These are phyloP conservation scores for Penicillium odoratum DNA, from an alignment of 495 filamentous ascomycete species.

Conservation along the genomic window DNA sequence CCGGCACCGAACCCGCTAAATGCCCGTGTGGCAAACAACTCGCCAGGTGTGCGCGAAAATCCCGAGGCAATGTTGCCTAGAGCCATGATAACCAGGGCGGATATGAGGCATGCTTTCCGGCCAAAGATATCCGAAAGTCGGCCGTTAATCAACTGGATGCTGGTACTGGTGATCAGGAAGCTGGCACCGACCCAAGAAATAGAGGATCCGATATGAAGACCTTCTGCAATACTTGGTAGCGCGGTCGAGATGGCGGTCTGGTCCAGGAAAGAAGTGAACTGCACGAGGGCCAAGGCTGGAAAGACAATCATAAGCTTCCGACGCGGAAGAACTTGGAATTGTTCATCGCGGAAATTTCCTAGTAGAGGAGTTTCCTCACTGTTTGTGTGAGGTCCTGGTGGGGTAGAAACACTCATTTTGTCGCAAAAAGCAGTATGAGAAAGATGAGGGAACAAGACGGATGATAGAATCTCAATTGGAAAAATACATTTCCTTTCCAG, in stretches of 20 bases:
- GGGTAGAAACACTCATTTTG: too few relatives aligned
- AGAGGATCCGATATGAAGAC: slow-evolving; percentile 23
- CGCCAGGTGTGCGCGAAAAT: slow-evolving; percentile 18
- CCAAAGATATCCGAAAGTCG: slow-evolving; percentile 40
- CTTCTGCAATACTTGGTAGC: slow-evolving; percentile 33
- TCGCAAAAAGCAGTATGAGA: too few relatives aligned
- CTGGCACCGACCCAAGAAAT: slow-evolving; percentile 35
- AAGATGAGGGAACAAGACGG: too few relatives aligned
- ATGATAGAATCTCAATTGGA: too few relatives aligned
- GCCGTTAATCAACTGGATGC: slow-evolving; percentile 35
- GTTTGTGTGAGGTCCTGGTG: too few relatives aligned
- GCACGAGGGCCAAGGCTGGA: neutral
- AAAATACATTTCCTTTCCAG: too few relatives aligned
- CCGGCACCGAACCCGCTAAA: slow-evolving; percentile 23
- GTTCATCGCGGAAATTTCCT: neutral
- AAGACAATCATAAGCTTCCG: neutral
- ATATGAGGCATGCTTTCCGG: slow-evolving; percentile 28
- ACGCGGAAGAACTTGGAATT: neutral
- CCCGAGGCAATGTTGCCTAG: slow-evolving; percentile 27
- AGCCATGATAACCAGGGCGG: slow-evolving; percentile 22
- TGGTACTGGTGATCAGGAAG: slow-evolving; percentile 33
- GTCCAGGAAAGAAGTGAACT: slow-evolving; percentile 33
- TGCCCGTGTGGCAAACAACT: slow-evolving; percentile 23
- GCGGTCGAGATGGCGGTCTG: slow-evolving; percentile 32
- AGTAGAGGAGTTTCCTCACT: neutral